phyloP scores from a whole-genome alignment of 108 stramenopile species.

The Skeletonema tropicum region DNA sequence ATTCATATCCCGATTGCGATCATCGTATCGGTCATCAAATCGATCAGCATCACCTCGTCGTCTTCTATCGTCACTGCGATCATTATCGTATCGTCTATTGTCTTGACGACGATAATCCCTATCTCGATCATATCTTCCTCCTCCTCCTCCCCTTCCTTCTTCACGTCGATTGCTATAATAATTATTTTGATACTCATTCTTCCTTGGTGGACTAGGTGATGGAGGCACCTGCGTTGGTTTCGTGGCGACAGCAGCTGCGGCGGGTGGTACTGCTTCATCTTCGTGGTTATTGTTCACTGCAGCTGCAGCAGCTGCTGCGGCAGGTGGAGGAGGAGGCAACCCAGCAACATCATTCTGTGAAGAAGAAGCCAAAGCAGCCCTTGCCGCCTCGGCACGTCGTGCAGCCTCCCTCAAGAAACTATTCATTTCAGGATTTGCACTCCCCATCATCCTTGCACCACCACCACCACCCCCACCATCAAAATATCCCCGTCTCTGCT shows the following conservation, averaged over 20 bases:
- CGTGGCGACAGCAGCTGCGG: slow-evolving; percentile 2
- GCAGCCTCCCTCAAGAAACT: slow-evolving; percentile 58
- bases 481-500: not conserved
- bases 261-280: not conserved
- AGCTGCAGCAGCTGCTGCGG: slow-evolving; percentile 19
- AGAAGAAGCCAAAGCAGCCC: slow-evolving; percentile 36
- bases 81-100: not conserved
- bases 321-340: slow-evolving; percentile 15
- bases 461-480: not conserved
- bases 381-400: slow-evolving; percentile 60
- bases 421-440: slow-evolving; percentile 51
- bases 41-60: slow-evolving; percentile 1
- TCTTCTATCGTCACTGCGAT: slow-evolving; percentile 15
- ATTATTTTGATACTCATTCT: not conserved
- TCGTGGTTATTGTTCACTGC: not conserved
- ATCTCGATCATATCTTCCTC: not conserved
- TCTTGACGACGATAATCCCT: slow-evolving; percentile 8
- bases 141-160: not conserved
- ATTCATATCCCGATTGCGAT: slow-evolving; percentile 1
- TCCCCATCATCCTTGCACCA: not conserved
- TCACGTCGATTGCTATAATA: slow-evolving; percentile 5
- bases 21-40: not conserved
- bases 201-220: slow-evolving; percentile 31
- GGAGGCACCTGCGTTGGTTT: slow-evolving; percentile 33
- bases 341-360: not conserved